A percentile compares a stretch with the other conserved stretches of the same genome.
Conservation (phyloP, 345 rosid genomes). For the Acer campestre region DNA sequence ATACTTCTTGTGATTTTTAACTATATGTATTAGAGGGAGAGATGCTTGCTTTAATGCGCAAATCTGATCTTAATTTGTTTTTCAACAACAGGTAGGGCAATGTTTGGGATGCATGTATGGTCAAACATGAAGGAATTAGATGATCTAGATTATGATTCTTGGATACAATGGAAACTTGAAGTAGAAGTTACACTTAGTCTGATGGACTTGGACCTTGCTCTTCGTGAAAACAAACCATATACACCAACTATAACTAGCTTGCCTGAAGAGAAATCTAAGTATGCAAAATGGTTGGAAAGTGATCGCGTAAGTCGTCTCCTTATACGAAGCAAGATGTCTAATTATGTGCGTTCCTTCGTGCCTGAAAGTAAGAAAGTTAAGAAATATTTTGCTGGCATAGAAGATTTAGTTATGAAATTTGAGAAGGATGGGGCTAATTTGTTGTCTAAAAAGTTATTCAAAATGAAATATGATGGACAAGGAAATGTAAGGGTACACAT, state of each 20-base stretch:
- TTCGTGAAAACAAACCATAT: neutral
- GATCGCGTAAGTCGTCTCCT: neutral
- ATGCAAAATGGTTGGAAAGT: conserved; percentile 10
- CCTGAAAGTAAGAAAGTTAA: neutral
- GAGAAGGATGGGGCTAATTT: neutral
- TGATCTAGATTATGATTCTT: neutral
- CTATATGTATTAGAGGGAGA: no score
- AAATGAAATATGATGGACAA: neutral
- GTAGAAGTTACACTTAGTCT: neutral
- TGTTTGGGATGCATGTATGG: neutral
- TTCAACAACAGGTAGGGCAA: neutral
- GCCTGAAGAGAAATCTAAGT: conserved; percentile 13
- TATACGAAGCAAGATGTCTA: conserved; percentile 6
- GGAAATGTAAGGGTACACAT: neutral
- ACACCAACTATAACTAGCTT: conserved; percentile 5
- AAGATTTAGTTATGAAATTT: neutral
- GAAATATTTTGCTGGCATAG: neutral
- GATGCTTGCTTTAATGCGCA: no score
- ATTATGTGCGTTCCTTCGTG: neutral
- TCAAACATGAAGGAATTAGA: neutral
- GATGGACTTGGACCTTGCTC: conserved; percentile 8
- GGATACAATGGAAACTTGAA: conserved; percentile 4
- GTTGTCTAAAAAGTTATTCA: neutral
- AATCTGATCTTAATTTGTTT: neutral
- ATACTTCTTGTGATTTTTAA: no score